Evolutionary conservation across 169 alveolate species (phyloP).

Genomic region (Cystoisospora suis): DNA sequence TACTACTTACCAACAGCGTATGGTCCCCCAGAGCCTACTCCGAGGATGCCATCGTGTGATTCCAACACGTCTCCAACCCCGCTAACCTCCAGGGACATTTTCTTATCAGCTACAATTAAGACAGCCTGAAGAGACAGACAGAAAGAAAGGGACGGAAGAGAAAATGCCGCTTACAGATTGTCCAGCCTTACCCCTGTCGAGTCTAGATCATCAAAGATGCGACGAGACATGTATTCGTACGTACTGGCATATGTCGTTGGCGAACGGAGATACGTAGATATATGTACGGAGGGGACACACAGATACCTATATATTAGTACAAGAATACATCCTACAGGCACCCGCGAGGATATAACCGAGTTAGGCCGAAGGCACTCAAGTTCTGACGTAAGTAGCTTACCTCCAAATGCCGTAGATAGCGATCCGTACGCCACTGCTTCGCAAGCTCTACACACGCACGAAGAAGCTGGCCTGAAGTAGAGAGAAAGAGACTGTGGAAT

Average conservation of each 20-base stretch:
- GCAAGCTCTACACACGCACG: slow-evolving; percentile 86
- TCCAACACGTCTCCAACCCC: slow-evolving; percentile 86
- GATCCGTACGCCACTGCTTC: slow-evolving; percentile 83
- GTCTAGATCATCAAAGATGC: neutral
- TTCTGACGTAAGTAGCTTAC: neutral
- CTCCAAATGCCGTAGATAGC: slow-evolving; percentile 77
- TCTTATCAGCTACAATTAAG: slow-evolving; percentile 80
- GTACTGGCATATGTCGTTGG: neutral
- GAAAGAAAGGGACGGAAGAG: too few relatives aligned
- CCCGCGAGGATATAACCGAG: too few relatives aligned
- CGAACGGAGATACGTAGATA: neutral
- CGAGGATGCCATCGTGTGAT: slow-evolving; percentile 82
- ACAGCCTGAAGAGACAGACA: slow-evolving; percentile 71
- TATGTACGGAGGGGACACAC: neutral
- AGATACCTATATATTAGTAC: neutral
- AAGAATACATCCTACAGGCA: neutral
- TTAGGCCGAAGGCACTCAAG: neutral
- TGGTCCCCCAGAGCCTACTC: slow-evolving; percentile 87
- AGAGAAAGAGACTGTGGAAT: neutral
- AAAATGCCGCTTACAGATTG: too few relatives aligned
- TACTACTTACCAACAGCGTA: slow-evolving; percentile 72
- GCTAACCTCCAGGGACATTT: slow-evolving; percentile 77
- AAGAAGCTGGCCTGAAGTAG: slow-evolving; percentile 75
- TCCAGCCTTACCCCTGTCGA: neutral
- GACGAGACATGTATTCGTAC: neutral